phyloP scores from a whole-genome alignment of 805 yeast species.

The Cyberlindnera veronae region DNA sequence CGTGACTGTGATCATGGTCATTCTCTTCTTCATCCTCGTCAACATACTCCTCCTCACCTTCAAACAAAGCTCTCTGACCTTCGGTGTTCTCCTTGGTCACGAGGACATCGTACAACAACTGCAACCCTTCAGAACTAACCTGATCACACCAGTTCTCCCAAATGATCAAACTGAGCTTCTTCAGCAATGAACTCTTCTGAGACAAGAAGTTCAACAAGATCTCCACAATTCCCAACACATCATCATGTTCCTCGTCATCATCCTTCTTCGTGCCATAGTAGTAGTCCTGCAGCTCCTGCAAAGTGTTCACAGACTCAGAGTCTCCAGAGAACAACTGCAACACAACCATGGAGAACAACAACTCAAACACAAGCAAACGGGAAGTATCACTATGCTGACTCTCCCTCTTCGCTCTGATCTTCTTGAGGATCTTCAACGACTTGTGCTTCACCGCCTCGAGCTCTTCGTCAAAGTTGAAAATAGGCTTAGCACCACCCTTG shows the following conservation, averaged over 20 bases:
- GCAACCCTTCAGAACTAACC: conserved; percentile 42
- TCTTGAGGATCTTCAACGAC: conserved; percentile 46
- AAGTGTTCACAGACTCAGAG: conserved; percentile 67
- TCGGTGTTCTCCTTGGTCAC: conserved; percentile 71
- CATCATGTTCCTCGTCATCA: conserved; percentile 38
- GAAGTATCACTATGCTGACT: conserved; percentile 28
- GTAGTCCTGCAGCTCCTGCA: conserved; percentile 68
- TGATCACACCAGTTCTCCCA: conserved; percentile 55
- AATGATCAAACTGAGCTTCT: conserved; percentile 51
- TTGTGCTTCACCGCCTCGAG: conserved; percentile 45
- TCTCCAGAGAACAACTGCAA: conserved; percentile 76
- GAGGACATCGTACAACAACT: conserved; percentile 51
- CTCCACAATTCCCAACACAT: conserved; percentile 53
- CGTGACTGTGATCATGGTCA: conserved; percentile 34
- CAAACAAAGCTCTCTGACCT: conserved; percentile 76
- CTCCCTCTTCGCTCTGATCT: conserved; percentile 36
- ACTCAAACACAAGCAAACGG: conserved; percentile 64
- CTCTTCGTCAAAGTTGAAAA: conserved; percentile 54
- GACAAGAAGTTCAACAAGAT: conserved; percentile 54
- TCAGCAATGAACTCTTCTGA: conserved; percentile 54
- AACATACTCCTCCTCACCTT: conserved; percentile 50
- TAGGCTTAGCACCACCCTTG: conserved; percentile 26
- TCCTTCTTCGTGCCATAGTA: conserved; percentile 45
- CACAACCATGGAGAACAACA: conserved; percentile 71
- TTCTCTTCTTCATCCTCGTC: conserved; percentile 44